A percentile compares a stretch with the other conserved stretches of the same genome.
phyloP scores from a whole-genome alignment of 129 eudicot genomes.

The Ambrosia artemisiifolia region DNA sequence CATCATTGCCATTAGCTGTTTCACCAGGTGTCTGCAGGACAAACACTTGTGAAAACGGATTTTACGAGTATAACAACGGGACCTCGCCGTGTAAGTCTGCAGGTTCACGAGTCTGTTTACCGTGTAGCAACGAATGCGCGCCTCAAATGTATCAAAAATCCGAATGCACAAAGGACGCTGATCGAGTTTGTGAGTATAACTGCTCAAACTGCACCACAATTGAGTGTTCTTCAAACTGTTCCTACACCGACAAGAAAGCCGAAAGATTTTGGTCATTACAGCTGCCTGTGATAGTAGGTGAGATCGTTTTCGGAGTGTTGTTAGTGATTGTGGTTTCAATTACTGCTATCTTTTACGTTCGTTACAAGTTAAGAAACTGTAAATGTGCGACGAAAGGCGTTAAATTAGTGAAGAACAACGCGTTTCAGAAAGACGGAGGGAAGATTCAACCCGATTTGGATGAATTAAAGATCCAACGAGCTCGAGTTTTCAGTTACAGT shows the following conservation, averaged over 20 bases:
- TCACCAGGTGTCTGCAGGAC: conserved; percentile 65
- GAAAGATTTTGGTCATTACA: conserved; percentile 72
- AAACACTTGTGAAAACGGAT: conserved; percentile 49
- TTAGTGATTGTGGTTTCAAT: conserved; percentile 59
- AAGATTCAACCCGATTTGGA: conserved; percentile 69
- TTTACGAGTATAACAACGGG: conserved; percentile 48
- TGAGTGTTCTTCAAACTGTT: conserved; percentile 57
- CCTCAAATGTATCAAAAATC: conserved; percentile 54
- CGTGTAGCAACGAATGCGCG: conserved; percentile 68
- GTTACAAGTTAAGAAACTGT: conserved; percentile 75
- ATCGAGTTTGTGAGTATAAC: conserved; percentile 63
- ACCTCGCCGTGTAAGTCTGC: conserved; percentile 58
- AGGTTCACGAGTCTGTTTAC: conserved; percentile 59
- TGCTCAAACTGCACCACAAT: conserved; percentile 67
- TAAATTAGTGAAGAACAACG: conserved; percentile 34
- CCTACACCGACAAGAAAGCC: conserved; percentile 36
- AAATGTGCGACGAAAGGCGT: conserved; percentile 45
- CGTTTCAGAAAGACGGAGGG: conserved; percentile 48
- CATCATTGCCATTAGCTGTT: conserved; percentile 64
- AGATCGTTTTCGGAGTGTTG: conserved; percentile 68
- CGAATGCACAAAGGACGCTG: conserved; percentile 49
- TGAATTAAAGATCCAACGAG: conserved; percentile 68
- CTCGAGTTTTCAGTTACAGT: conserved; percentile 60
- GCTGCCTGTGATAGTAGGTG: conserved; percentile 64
- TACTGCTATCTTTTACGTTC: conserved; percentile 64